Percentiles rank a stretch among this genome's conserved stretches.
Evolutionary conservation across 139 green algal species (phyloP).

Genomic region (Chlamydomonas applanata): DNA sequence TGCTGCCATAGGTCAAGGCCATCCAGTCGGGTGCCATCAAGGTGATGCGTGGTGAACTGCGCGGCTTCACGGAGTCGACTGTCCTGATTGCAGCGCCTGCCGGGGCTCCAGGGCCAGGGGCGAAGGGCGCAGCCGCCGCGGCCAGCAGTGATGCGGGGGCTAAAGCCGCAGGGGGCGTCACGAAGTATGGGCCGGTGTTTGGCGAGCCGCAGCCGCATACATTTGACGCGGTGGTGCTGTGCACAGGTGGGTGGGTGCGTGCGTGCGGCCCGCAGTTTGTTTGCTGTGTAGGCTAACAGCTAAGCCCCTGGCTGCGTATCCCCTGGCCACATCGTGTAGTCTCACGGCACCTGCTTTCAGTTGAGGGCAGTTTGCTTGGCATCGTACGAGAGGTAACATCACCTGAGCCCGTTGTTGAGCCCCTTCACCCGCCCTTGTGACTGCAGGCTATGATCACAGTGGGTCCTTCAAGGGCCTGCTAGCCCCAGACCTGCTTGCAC

Average conservation of each 20-base stretch:
- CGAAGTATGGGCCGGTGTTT: not conserved
- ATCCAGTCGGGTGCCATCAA: not conserved
- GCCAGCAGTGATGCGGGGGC: not conserved
- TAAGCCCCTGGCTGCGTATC: too few species aligned
- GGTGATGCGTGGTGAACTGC: slow-evolving; percentile 2
- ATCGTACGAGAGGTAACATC: too few species aligned
- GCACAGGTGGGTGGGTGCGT: slow-evolving; percentile 4
- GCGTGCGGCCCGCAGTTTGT: too few species aligned
- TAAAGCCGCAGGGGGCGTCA: not conserved
- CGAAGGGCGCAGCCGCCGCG: too few species aligned
- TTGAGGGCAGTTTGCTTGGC: too few species aligned
- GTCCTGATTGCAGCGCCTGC: not conserved
- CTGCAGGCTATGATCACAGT: not conserved
- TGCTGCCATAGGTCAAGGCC: not conserved
- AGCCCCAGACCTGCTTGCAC: not conserved
- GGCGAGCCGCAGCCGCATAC: not conserved
- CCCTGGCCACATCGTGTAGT: too few species aligned
- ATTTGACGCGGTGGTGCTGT: slow-evolving; percentile 6
- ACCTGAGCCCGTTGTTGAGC: too few species aligned
- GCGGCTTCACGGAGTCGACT: not conserved
- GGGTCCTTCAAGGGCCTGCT: not conserved
- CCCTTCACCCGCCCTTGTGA: too few species aligned
- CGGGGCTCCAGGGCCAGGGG: not conserved
- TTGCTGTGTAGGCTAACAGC: too few species aligned
- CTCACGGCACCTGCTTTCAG: too few species aligned